Evolutionary conservation across 495 filamentous ascomycete genomes (phyloP).

Genomic region (Aspergillus incahuasiensis): DNA sequence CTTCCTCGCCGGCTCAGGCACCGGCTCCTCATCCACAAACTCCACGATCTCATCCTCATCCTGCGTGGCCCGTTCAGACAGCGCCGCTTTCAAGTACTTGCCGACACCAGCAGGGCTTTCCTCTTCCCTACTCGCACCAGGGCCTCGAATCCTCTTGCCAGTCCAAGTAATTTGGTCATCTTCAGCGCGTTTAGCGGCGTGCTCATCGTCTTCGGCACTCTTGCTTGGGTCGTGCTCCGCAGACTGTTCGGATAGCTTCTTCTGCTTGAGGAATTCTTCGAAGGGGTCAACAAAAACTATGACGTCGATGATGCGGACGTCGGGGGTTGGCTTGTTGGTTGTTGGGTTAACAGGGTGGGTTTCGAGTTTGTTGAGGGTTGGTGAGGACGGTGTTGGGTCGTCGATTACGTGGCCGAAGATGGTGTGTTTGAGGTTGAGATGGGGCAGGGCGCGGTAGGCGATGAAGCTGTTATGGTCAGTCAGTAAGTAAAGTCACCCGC

Average conservation of each 20-base stretch:
- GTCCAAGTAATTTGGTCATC: constrained; percentile 91
- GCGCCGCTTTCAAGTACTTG: constrained; percentile 69
- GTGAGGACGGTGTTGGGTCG: constrained; percentile 55
- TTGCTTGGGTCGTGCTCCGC: constrained; percentile 35
- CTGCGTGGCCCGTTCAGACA: constrained; percentile 32
- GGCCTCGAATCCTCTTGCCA: constrained; percentile 68
- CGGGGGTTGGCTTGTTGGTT: constrained; percentile 66
- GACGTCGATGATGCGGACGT: constrained; percentile 74
- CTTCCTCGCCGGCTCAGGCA: constrained; percentile 68
- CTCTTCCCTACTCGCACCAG: constrained; percentile 46
- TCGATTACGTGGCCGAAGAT: constrained; percentile 85
- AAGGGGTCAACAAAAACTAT: constrained; percentile 93
- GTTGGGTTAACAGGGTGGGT: constrained; percentile 58
- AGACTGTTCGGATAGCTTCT: constrained; percentile 48
- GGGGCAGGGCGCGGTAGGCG: constrained; percentile 72
- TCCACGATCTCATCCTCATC: constrained; percentile 56
- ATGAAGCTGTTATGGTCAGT: constrained; percentile 57
- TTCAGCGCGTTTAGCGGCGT: constrained; percentile 59
- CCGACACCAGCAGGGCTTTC: constrained; percentile 56
- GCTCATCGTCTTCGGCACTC: constrained; percentile 33
- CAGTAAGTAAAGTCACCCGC: constrained; percentile 10
- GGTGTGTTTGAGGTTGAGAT: constrained; percentile 94
- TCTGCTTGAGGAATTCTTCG: constrained; percentile 67
- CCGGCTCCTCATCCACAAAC: constrained; percentile 54
- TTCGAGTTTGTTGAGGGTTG: constrained; percentile 69